These are phyloP conservation scores for Rhododendron ovatum DNA, from an alignment of 148 eudicot species.

Conservation along the genomic window DNA sequence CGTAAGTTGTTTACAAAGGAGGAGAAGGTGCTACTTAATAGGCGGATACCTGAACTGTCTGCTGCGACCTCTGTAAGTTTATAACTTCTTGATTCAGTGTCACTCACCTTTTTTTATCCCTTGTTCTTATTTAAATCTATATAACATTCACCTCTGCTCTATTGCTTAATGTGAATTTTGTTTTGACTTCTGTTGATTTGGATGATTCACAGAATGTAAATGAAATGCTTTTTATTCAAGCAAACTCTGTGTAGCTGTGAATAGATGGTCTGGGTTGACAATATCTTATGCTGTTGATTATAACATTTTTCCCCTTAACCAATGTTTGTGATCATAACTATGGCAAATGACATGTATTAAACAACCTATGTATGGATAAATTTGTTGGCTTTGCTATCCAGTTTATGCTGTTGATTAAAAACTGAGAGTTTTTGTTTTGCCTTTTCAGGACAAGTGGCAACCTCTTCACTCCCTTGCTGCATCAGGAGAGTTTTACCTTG, in stretches of 20 bases:
- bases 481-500: constrained; percentile 83
- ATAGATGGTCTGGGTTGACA: background rate
- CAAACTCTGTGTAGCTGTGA: background rate
- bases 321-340: background rate
- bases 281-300: background rate
- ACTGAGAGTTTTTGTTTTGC: background rate
- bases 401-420: background rate
- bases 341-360: background rate
- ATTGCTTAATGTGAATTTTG: background rate
- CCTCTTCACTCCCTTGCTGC: constrained; percentile 85
- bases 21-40: constrained; percentile 60
- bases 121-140: background rate
- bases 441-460: constrained; percentile 75
- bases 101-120: background rate
- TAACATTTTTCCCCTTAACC: background rate
- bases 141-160: background rate
- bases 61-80: constrained; percentile 78
- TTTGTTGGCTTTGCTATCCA: background rate
- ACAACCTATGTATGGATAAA: background rate
- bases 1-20: constrained; percentile 73
- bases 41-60: constrained; percentile 60
- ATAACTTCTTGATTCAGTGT: background rate
- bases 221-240: background rate
- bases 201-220: background rate
- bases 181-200: background rate